Percentiles rank a stretch among this genome's conserved stretches.
Evolutionary conservation across 345 rosid genomes (phyloP).

Genomic region (Camelina laxa): DNA sequence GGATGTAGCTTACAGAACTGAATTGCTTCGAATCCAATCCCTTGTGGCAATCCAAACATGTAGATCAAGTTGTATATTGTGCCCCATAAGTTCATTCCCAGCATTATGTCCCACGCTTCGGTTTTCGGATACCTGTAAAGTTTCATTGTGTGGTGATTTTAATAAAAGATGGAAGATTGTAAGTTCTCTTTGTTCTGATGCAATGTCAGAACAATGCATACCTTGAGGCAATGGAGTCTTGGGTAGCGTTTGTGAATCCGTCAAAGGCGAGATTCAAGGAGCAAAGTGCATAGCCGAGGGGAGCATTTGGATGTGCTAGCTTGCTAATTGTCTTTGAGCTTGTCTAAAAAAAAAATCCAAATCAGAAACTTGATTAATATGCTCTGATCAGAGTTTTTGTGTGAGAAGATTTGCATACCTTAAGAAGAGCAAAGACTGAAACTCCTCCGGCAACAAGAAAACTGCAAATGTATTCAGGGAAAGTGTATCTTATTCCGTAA

Average conservation of each 20-base stretch:
- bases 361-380: not conserved
- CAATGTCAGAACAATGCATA: constrained; percentile 28
- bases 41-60: constrained; percentile 88
- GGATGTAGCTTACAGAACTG: constrained; percentile 86
- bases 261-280: constrained; percentile 91
- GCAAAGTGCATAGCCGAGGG: constrained; percentile 87
- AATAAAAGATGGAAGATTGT: not conserved
- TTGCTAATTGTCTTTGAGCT: constrained; percentile 91
- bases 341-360: constrained; percentile 51
- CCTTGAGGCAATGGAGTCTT: constrained; percentile 87
- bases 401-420: constrained; percentile 51
- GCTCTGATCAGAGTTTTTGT: not conserved
- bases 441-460: constrained; percentile 97
- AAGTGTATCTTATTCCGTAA: constrained; percentile 81
- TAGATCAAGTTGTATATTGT: constrained; percentile 85
- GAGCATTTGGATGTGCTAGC: constrained; percentile 94
- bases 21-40: constrained; percentile 73
- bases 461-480: constrained; percentile 79
- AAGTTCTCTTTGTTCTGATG: not conserved
- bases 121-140: constrained; percentile 79
- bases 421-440: constrained; percentile 78
- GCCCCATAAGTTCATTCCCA: constrained; percentile 97
- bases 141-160: not conserved
- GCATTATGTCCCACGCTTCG: constrained; percentile 92
- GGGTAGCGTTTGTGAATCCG: constrained; percentile 96